Percentiles rank a stretch among this genome's conserved stretches.
Conservation (phyloP, 192 early-diverging fungal species). For the Backusella parvicylindrica region DNA sequence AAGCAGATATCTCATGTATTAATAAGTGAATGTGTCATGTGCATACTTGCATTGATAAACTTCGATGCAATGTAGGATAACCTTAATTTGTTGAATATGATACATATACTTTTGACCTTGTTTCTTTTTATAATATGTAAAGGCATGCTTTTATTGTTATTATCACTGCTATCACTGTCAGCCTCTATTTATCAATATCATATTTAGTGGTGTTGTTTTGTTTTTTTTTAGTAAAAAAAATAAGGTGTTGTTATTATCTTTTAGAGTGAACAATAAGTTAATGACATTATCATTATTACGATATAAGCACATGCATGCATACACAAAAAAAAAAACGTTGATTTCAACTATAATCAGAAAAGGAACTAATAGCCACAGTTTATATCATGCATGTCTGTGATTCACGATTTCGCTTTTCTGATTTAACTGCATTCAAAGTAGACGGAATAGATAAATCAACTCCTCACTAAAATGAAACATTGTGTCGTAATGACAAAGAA, state of each 20-base stretch:
- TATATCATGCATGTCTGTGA: not conserved
- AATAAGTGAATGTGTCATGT: not conserved
- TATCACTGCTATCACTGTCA: not conserved
- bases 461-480: not conserved
- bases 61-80: not conserved
- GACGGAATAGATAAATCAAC: not conserved
- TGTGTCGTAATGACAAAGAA: not conserved
- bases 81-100: not conserved
- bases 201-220: not conserved
- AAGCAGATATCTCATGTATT: not conserved
- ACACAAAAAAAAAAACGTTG: not conserved
- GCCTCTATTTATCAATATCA: not conserved
- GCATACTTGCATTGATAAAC: not conserved
- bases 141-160: not conserved
- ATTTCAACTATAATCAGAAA: not conserved
- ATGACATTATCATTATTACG: not conserved
- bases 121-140: not conserved
- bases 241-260: not conserved
- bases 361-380: not conserved
- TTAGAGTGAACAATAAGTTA: not conserved
- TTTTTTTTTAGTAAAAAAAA: not conserved
- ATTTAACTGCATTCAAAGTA: not conserved
- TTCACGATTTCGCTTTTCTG: not conserved
- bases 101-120: not conserved
- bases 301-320: not conserved